Evolutionary conservation across 768 basidiomycete species (phyloP).

Genomic region (Wakefieldia striispora): DNA sequence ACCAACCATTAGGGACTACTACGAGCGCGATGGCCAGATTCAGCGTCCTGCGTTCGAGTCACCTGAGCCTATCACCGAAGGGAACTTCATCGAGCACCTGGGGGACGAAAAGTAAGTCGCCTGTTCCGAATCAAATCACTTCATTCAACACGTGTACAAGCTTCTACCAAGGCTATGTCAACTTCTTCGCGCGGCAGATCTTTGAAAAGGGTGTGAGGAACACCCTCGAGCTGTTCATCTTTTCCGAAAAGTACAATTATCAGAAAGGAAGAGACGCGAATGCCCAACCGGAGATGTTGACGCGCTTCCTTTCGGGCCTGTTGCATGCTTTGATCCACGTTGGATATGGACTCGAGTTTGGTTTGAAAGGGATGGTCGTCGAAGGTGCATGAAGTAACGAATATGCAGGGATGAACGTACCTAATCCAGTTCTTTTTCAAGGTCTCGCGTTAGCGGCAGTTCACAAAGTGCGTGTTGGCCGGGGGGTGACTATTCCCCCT

Average conservation of each 20-base stretch:
- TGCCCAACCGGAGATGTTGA: conserved; percentile 50
- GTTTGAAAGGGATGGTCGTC: conserved; percentile 54
- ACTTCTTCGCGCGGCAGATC: conserved; percentile 23
- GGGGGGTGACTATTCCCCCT: conserved; percentile 31
- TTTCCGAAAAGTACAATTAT: conserved; percentile 29
- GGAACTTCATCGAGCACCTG: conserved; percentile 25
- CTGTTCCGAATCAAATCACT: not conserved
- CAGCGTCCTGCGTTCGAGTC: conserved; percentile 27
- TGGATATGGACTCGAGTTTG: conserved; percentile 64
- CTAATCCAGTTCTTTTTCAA: not conserved
- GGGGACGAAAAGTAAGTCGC: conserved; percentile 24
- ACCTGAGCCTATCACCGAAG: conserved; percentile 22
- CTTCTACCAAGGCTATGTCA: conserved; percentile 26
- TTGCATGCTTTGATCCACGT: conserved; percentile 63
- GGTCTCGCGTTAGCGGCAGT: conserved; percentile 26
- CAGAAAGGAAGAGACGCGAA: conserved; percentile 9
- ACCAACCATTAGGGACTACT: conserved; percentile 24
- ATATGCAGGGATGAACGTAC: not conserved
- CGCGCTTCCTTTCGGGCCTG: conserved; percentile 45
- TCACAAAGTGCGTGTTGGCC: conserved; percentile 31
- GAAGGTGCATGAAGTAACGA: conserved; percentile 45
- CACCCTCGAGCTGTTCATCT: conserved; percentile 30
- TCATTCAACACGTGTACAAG: conserved; percentile 6
- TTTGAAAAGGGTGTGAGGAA: conserved; percentile 13
- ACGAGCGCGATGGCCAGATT: conserved; percentile 14